These are phyloP conservation scores for Phytopythium aichiense DNA, from an alignment of 352 stramenopile species.

Conservation along the genomic window DNA sequence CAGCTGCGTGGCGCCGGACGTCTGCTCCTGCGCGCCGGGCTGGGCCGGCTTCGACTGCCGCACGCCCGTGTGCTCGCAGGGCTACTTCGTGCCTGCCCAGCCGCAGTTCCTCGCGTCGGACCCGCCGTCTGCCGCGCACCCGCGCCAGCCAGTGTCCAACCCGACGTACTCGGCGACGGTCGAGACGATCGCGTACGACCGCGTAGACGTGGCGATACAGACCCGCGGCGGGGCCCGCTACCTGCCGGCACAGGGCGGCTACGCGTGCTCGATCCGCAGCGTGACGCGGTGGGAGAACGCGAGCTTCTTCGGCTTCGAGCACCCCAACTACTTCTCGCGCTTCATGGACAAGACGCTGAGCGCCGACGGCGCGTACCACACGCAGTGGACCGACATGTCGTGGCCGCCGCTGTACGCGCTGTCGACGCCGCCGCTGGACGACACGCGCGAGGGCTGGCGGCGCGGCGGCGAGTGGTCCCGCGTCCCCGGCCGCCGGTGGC, in stretches of 20 bases:
- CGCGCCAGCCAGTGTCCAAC: slow-evolving; percentile 57
- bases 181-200: slow-evolving; percentile 53
- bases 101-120: slow-evolving; percentile 71
- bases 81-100: slow-evolving; percentile 89
- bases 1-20: slow-evolving; percentile 85
- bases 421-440: slow-evolving; percentile 69
- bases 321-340: slow-evolving; percentile 95
- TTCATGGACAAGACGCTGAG: slow-evolving; percentile 92
- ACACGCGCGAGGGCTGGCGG: slow-evolving; percentile 92
- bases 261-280: slow-evolving; percentile 92
- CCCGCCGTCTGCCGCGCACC: slow-evolving; percentile 34
- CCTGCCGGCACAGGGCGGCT: slow-evolving; percentile 85
- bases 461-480: slow-evolving; percentile 76
- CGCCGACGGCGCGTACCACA: slow-evolving; percentile 81
- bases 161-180: slow-evolving; percentile 49
- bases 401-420: slow-evolving; percentile 91
- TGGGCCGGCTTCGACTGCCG: slow-evolving; percentile 97
- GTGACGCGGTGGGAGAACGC: slow-evolving; percentile 95
- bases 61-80: slow-evolving; percentile 91
- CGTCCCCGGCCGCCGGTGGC: slow-evolving; percentile 67
- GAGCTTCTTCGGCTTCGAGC: slow-evolving; percentile 59
- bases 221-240: slow-evolving; percentile 57
- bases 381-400: slow-evolving; percentile 87
- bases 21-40: slow-evolving; percentile 89
- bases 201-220: slow-evolving; percentile 26